Base-by-base conservation (phyloP, 192 early-diverging fungal genomes). In the Podila verticillata region DNA sequence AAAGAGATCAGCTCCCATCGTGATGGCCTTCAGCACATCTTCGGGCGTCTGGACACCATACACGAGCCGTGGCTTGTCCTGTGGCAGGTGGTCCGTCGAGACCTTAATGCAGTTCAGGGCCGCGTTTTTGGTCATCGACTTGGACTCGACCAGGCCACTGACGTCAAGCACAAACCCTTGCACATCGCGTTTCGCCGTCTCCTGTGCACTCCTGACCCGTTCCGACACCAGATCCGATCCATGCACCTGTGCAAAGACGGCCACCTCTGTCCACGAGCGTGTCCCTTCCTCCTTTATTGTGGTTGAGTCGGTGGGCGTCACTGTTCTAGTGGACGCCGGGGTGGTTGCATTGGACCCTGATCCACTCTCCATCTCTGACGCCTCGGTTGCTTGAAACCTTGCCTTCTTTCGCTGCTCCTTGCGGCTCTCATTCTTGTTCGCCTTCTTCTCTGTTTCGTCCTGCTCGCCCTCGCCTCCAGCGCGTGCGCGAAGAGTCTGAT, bases 1-100 rank as follows among this genome's bases (percentile, higher is more conserved):
- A 81, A 93, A 93, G 57, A 95, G 66, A 70, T 95, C 93, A 29
- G 91, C 83, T 0, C 93, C 93, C 8, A 83, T 69, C 0, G 70
- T 31, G 34, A 91, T 72, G 10, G 71, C 88, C 48, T 67, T 63
- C 48, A 91, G 65, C 19, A 91, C 77, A 29, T 83, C 72, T 72
- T 86, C 88, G 67, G 89, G 89, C 19, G 82, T 65, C 7, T 74
- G 74, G 24, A 90, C 60, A 5, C 84, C 85, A 68, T 89, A 89
- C 4, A 82, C 73, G 9, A 91, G 30, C 59, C 77, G 83, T 3
- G 88, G 90, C 61, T 91, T 91, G 20, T 84, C 70, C 5, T 58
- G 9, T 12, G 88, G 89, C 20, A 91, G 51, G 13, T 80, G 58
- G 0, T 79, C 68, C 5, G 88, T 2, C 3, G 90, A 91, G 5